phyloP scores from a whole-genome alignment of 805 yeast species.

The Kuraishia floccosa region DNA sequence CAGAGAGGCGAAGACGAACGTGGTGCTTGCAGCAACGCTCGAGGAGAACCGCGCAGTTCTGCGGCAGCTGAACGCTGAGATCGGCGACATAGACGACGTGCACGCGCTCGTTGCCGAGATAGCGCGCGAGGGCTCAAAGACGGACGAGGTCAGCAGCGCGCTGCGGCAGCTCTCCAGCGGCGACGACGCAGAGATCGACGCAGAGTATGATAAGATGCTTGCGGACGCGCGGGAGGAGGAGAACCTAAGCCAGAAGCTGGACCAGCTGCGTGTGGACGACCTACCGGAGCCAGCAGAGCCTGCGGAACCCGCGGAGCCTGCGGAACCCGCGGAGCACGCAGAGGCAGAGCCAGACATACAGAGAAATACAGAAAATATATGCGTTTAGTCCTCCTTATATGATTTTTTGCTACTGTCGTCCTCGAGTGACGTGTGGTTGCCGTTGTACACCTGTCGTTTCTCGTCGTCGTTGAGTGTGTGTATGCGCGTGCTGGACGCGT shows the following conservation, averaged over 20 bases:
- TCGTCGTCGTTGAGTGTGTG: slow-evolving; percentile 7
- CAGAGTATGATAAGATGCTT: slow-evolving; percentile 1
- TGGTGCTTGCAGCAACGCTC: slow-evolving; percentile 7
- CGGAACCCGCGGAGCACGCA: background rate
- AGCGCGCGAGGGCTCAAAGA: slow-evolving; percentile 1
- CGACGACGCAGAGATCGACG: background rate
- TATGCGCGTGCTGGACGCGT: background rate
- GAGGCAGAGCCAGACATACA: too few species aligned
- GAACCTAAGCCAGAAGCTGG: background rate
- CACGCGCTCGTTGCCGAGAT: slow-evolving; percentile 2
- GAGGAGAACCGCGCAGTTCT: slow-evolving; percentile 13
- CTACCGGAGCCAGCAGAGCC: background rate
- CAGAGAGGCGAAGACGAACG: slow-evolving; percentile 15
- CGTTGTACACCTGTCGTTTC: slow-evolving; percentile 42
- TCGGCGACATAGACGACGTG: slow-evolving; percentile 8
- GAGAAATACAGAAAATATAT: too few species aligned
- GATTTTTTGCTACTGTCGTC: slow-evolving; percentile 25
- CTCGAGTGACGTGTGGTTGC: slow-evolving; percentile 41
- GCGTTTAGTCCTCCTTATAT: too few species aligned
- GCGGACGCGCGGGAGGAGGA: slow-evolving; percentile 1
- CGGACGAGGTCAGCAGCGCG: too few species aligned
- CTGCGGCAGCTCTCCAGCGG: too few species aligned
- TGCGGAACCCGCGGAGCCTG: too few species aligned
- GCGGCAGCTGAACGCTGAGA: slow-evolving; percentile 11
- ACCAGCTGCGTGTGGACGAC: background rate